These are phyloP conservation scores for Bullera alba DNA, from an alignment of 768 basidiomycete species.

Conservation along the genomic window DNA sequence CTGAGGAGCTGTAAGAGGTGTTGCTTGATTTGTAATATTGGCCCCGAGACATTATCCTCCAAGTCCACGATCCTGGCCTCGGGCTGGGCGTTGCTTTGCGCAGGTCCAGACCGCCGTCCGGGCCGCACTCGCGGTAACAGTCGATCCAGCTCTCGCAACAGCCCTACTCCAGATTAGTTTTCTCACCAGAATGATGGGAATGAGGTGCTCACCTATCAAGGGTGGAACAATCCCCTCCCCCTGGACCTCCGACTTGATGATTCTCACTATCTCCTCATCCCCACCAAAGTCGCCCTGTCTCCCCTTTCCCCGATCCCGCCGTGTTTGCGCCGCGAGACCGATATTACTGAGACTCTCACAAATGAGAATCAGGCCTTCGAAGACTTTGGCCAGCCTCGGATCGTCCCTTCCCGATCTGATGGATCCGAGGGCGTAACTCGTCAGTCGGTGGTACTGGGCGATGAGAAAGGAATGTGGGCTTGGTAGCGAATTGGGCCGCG, in stretches of 20 bases:
- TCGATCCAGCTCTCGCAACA: conserved; percentile 65
- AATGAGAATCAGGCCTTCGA: conserved; percentile 71
- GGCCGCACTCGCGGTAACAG: conserved; percentile 82
- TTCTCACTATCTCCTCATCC: conserved; percentile 15
- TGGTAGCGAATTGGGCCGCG: background rate
- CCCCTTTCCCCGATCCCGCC: conserved; percentile 43
- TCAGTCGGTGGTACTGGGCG: conserved; percentile 58
- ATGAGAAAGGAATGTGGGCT: conserved; percentile 51
- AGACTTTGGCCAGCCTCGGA: conserved; percentile 63
- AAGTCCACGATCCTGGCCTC: too few species aligned
- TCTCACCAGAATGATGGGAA: background rate
- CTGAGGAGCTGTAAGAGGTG: conserved; percentile 86
- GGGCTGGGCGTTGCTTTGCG: conserved; percentile 52
- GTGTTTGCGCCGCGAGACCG: conserved; percentile 51
- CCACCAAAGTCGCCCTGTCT: conserved; percentile 1
- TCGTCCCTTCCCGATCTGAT: conserved; percentile 47
- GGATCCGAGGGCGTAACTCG: conserved; percentile 48
- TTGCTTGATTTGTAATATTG: conserved; percentile 79
- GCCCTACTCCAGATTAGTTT: conserved; percentile 51
- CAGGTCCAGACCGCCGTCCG: conserved; percentile 2
- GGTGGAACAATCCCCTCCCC: conserved; percentile 52
- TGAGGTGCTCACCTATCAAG: conserved; percentile 54
- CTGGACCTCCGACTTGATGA: conserved; percentile 40
- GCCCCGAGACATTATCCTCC: conserved; percentile 48
- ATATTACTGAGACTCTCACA: conserved; percentile 68